Base-by-base conservation (phyloP, 2,329 filamentous ascomycete genomes). In the Penicillium fuscoglaucum region DNA sequence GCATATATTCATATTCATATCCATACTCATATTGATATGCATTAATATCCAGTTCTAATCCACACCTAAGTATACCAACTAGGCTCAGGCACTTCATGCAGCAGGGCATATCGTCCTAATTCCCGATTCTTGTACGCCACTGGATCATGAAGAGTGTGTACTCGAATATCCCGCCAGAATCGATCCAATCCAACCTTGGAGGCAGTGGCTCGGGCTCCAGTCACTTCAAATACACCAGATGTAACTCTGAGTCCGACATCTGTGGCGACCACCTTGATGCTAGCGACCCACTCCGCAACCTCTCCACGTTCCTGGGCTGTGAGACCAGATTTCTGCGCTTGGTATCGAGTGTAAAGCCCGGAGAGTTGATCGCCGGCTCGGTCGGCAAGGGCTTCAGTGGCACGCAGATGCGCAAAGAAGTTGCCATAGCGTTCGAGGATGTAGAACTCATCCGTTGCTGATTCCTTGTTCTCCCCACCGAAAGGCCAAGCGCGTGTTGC, bases 101-200 rank as follows among this genome's bases (percentile, higher is more conserved):
- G 65, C 55, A 89, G 66, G 40, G 81, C 76, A 67, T 79, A 88
- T 24, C 82, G 73, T 0, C 86, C 86, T 52, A 88, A 65, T 71
- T 89, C 86, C 3, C 82, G 72, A 57, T 87, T 85, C 78, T 88
- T 88, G 66, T 88, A 88, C 26, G 85, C 83, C 29, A 89, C 85
- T 0, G 86, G 86, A 70, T 89, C 87, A 72, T 89, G 86, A 65
- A 89, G 70, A 0, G 81, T 83, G 72, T 89, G 87, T 5, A 85
- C 88, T 6, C 87, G 72, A n/a, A 88, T 75, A 66, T 89, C 86
- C 46, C 86, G 78, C 85, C 85, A 89, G 71, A 86, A 89, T 1
- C 86, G 76, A 74, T 88, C 87, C 58, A 89, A 72, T 0, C 84
- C 85, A 1, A 86, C 81, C 63, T 82, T 87, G 54, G 75, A 75